Evolutionary conservation across 2,329 filamentous ascomycete species (phyloP), one percentile per base, ranked within the genome.

Genomic region (Fusarium nurragi): DNA sequence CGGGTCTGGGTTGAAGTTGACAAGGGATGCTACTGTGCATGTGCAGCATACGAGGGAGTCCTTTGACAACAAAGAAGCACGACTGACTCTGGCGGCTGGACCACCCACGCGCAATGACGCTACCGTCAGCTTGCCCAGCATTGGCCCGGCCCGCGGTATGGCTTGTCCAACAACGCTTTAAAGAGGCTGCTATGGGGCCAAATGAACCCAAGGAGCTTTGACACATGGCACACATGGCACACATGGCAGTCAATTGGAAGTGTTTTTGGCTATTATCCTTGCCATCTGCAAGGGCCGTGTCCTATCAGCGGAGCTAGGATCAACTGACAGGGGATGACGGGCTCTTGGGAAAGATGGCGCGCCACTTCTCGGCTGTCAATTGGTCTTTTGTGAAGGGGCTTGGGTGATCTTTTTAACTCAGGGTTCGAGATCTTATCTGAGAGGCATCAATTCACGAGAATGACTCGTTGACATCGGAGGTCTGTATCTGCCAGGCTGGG

Each of bases 211-310:
- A 51, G 41, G 51, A 40, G 55, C 60, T 51, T 52, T 43, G 64
- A 64, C 60, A 60, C 45, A 68, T 67, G 60, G 64, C 50, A 64
- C 60, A 60, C 45, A 68, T 67, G 60, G 64, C 50, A 67, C 40
- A 64, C 38, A 55, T 54, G 60, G 52, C 36, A 53, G 26, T 52
- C 60, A 22, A 64, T 67, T 64, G 46, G 64, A 37, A 44, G 49
- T 67, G 54, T 50, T 67, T 67, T 57, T 52, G 51, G 39, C 46
- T 64, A 53, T 51, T 22, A 69, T 68, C 69, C 70, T 72, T 69
- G 64, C 54, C 40, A 65, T 60, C 70, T 72, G 70, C 70, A 72
- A 72, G 70, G 70, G 70, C 68, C 68, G 34, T 58, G 57, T 47
- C 70, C 68, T 71, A 70, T 72, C 62, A 72, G 60, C 53, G 52